Percentiles rank a stretch among this genome's conserved stretches.
These are phyloP conservation scores for Didymella keratinophila DNA, from an alignment of 2,329 filamentous ascomycete species.

Conservation along the genomic window DNA sequence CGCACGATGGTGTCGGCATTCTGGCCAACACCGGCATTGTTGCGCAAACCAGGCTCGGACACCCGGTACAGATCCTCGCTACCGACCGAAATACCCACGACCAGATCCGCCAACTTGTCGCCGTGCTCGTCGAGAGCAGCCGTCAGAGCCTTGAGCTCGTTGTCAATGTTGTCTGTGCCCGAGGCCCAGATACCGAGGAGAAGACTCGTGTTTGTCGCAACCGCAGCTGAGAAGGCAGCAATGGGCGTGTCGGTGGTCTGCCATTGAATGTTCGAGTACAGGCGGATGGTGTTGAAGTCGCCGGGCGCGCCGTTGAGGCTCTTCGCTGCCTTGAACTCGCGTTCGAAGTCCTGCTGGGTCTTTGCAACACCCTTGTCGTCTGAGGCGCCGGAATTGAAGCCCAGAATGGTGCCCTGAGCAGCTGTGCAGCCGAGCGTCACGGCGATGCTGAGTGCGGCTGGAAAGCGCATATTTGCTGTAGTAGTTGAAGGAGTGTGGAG, in stretches of 20 bases:
- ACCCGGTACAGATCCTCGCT: constrained; percentile 68
- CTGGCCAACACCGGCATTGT: constrained; percentile 68
- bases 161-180: constrained; percentile 54
- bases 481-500: constrained; percentile 17
- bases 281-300: constrained; percentile 72
- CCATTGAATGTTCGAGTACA: constrained; percentile 77
- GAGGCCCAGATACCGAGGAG: constrained; percentile 59
- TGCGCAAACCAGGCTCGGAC: constrained; percentile 71
- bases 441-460: constrained; percentile 33
- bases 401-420: constrained; percentile 38
- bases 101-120: constrained; percentile 60
- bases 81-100: constrained; percentile 49
- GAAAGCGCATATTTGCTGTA: constrained; percentile 30
- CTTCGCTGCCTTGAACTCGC: constrained; percentile 71
- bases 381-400: constrained; percentile 48
- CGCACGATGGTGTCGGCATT: constrained; percentile 67
- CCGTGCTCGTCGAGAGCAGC: constrained; percentile 46
- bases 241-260: constrained; percentile 71
- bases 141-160: constrained; percentile 45
- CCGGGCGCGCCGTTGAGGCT: constrained; percentile 67
- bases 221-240: constrained; percentile 52
- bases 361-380: constrained; percentile 55
- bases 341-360: constrained; percentile 70
- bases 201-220: constrained; percentile 47
- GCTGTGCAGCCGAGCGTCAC: constrained; percentile 31